Base-by-base conservation (phyloP, 1,284 basidiomycete species). In the Trichosporon inkin region DNA sequence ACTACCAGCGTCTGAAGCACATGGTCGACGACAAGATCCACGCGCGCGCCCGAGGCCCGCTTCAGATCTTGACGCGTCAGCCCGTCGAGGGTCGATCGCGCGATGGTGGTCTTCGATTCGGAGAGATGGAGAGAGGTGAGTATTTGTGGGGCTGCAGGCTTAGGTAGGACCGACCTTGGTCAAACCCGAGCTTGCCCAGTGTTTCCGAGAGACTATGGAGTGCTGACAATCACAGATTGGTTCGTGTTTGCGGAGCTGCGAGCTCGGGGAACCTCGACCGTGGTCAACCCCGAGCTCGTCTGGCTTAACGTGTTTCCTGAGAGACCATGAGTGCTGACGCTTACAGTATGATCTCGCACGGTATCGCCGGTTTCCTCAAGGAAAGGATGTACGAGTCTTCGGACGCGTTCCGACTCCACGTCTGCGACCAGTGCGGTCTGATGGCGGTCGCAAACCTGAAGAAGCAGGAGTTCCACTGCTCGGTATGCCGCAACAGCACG, bases 21-120 rank as follows among this genome's bases (percentile, higher is more conserved):
- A 99, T 99, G 95, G 95, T 99, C 55, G 94, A 97, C 77, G 95
- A 99, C 81, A 99, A 99, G 82, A 99, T 99, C 65, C 95, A 99
- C 80, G 95, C 94, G 24, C 87, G 95, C 68, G 96, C 96, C 14
- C 82, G 96, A 76, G 96, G 96, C 16, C 96, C 96, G 5, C 90
- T 99, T 10, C 96, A 99, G 79, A 99, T 99, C 71, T 80, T 99
- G 71, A 99, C 95, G 19, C 83, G 96, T 54, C 96, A 99, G 77
- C 96, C 95, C 6, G 96, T 99, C n/a, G 96, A 99, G 77, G 96
- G 96, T 86, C 86, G 96, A 80, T 92, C 88, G 84, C 86, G 96
- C 79, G 96, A 98, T 74, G 96, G 96, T 83, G 96, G 96, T 78
- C 81, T 99, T 68, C 92, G 96, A 71, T 99, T 99, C 84, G 96